These are phyloP conservation scores for Wickerhamiella kazuoi DNA, from an alignment of 805 yeast genomes.

Conservation along the genomic window DNA sequence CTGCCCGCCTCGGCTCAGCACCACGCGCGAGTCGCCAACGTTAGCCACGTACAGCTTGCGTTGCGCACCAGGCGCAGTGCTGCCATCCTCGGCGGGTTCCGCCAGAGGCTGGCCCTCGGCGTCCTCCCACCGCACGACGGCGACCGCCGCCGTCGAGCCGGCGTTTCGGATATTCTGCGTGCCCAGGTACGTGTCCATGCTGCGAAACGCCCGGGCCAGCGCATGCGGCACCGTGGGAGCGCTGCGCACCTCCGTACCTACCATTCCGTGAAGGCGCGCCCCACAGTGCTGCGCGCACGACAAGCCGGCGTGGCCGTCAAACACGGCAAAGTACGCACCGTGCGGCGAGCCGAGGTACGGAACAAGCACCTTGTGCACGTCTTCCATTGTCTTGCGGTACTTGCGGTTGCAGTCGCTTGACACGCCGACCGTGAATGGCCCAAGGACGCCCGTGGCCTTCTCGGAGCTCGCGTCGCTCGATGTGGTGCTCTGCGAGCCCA, in stretches of 20 bases:
- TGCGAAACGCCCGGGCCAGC: slow-evolving; percentile 48
- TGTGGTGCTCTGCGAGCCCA: too few relatives aligned
- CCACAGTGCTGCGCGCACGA: slow-evolving; percentile 94
- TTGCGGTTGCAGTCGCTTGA: slow-evolving; percentile 74
- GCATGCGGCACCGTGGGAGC: slow-evolving; percentile 40
- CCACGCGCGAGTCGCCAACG: slow-evolving; percentile 83
- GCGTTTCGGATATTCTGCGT: slow-evolving; percentile 49
- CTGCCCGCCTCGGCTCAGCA: slow-evolving; percentile 53
- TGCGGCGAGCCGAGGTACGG: slow-evolving; percentile 69
- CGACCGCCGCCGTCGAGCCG: slow-evolving; percentile 94
- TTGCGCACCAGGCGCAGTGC: slow-evolving; percentile 2
- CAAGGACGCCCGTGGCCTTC: neutral
- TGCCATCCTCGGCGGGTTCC: slow-evolving; percentile 1
- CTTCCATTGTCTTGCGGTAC: slow-evolving; percentile 85
- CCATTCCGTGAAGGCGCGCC: slow-evolving; percentile 53
- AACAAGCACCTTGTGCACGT: slow-evolving; percentile 81
- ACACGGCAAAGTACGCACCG: slow-evolving; percentile 89
- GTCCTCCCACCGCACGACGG: slow-evolving; percentile 74
- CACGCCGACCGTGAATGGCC: slow-evolving; percentile 44
- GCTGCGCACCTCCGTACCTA: slow-evolving; percentile 17
- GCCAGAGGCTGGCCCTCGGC: neutral
- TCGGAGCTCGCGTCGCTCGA: neutral
- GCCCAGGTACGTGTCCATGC: slow-evolving; percentile 55
- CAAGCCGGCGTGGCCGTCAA: slow-evolving; percentile 95
- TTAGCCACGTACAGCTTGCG: slow-evolving; percentile 83